phyloP scores from a whole-genome alignment of 495 filamentous ascomycete genomes.

The Venustampulla echinocandica region DNA sequence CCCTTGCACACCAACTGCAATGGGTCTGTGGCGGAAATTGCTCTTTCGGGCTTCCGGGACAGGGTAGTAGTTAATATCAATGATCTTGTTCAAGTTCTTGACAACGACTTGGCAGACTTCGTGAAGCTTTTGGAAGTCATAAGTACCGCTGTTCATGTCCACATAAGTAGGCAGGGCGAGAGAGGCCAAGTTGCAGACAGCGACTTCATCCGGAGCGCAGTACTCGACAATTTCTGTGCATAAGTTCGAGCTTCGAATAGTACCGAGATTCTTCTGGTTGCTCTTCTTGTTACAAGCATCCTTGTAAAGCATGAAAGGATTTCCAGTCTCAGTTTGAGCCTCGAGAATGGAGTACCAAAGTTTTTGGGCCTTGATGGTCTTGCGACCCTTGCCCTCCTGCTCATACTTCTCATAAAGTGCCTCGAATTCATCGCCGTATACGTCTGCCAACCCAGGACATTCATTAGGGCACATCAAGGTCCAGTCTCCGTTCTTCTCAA shows the following conservation, averaged over 20 bases:
- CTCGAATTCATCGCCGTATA: constrained; percentile 96
- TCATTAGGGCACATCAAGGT: constrained; percentile 97
- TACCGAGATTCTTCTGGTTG: constrained; percentile 99
- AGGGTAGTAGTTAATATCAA: constrained; percentile 95
- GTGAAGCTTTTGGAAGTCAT: constrained; percentile 92
- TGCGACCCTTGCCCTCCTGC: constrained; percentile 76
- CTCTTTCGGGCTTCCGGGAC: constrained; percentile 85
- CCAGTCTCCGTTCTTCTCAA: constrained; percentile 92
- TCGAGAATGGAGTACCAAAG: constrained; percentile 98
- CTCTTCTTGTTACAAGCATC: constrained; percentile 96
- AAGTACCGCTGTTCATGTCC: constrained; percentile 68
- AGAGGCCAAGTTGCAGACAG: constrained; percentile 96
- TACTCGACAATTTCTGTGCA: constrained; percentile 99
- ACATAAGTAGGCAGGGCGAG: constrained; percentile 85
- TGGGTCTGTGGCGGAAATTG: constrained; percentile 91
- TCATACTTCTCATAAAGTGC: constrained; percentile 93
- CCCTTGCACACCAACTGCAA: constrained; percentile 95
- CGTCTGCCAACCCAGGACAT: constrained; percentile 86
- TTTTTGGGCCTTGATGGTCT: constrained; percentile 93
- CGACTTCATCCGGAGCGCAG: constrained; percentile 92
- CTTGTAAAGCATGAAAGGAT: constrained; percentile 99
- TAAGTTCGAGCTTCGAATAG: constrained; percentile 95
- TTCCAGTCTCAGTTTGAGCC: constrained; percentile 96
- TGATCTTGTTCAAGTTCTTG: constrained; percentile 93
- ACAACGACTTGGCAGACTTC: constrained; percentile 85